Evolutionary conservation across 169 alveolate species (phyloP).

Genomic region (Plasmodium berghei): DNA sequence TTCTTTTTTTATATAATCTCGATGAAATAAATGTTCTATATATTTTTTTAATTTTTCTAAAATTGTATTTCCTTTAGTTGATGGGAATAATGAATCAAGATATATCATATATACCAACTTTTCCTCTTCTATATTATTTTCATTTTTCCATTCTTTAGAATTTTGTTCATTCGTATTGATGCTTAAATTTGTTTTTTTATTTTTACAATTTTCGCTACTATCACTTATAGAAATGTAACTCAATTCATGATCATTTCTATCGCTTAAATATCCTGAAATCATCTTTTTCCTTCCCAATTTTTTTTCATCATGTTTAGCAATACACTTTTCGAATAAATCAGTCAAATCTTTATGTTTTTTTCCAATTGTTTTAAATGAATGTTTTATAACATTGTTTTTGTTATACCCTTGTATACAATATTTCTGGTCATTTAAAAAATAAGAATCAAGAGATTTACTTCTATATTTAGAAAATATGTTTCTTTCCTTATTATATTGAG

Average conservation of each 20-base stretch:
- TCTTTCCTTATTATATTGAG: neutral
- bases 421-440: neutral
- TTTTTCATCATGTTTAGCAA: no score
- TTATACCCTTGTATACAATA: neutral
- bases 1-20: slow-evolving; percentile 8
- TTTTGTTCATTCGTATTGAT: neutral
- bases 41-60: slow-evolving; percentile 45
- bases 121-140: slow-evolving; percentile 1
- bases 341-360: neutral
- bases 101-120: slow-evolving; percentile 77
- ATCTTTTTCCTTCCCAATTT: no score
- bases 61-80: slow-evolving; percentile 49
- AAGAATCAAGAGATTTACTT: slow-evolving; percentile 31
- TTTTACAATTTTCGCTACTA: neutral
- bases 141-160: slow-evolving; percentile 2
- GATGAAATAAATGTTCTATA: slow-evolving; percentile 33
- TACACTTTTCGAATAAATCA: neutral
- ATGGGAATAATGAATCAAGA: slow-evolving; percentile 79
- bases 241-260: no score
- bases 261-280: no score
- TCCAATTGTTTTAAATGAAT: neutral
- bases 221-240: no score
- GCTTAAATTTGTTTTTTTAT: neutral
- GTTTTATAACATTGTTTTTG: neutral
- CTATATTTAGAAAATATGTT: neutral